Evolutionary conservation across 768 basidiomycete genomes (phyloP), one percentile per base, ranked within the genome.

Genomic region (Lactifluus hygrophoroides): DNA sequence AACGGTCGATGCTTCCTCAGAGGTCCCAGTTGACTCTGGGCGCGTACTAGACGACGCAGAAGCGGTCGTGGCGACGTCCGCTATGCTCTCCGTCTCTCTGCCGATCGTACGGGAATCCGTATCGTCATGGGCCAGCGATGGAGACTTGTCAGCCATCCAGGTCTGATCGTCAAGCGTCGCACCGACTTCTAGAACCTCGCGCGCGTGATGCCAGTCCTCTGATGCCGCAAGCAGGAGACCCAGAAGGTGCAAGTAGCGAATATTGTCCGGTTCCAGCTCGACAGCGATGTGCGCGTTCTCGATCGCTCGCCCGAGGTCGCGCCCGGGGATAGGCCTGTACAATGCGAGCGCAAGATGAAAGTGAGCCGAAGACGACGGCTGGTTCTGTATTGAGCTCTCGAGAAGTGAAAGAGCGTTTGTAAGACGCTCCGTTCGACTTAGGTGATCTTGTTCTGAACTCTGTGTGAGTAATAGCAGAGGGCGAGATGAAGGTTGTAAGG

Each of bases 201-300:
- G 74, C 0, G 94, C 92, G 11, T 85, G 88, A 34, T 71, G 72
- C 89, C 90, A 91, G 63, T 92, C 84, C 61, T 87, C 90, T 28
- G 77, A 74, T 9, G 88, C 85, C 0, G 84, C 83, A n/a, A 94
- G 76, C 11, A 95, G 70, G 5, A 97, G 73, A 0, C 88, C 92
- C 0, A 97, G 77, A 16, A 97, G 79, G 71, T 97, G 95, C 94
- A 94, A 97, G 53, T 88, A 86, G 42, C 90, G 79, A 25, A 89
- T 69, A 58, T 81, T 77, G 32, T 69, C 72, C 0, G 85, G 75
- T 30, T 86, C 82, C 6, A 77, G 75, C 68, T 94, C 88, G 3
- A 95, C 82, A 1, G 93, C 88, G 3, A 74, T 66, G 6, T 85
- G 83, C 0, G 90, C 88, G 51, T 82, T 74, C 14, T 77, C 70